These are phyloP conservation scores for Fusarium sarcochroum DNA, from an alignment of 2,329 filamentous ascomycete genomes.

Conservation along the genomic window DNA sequence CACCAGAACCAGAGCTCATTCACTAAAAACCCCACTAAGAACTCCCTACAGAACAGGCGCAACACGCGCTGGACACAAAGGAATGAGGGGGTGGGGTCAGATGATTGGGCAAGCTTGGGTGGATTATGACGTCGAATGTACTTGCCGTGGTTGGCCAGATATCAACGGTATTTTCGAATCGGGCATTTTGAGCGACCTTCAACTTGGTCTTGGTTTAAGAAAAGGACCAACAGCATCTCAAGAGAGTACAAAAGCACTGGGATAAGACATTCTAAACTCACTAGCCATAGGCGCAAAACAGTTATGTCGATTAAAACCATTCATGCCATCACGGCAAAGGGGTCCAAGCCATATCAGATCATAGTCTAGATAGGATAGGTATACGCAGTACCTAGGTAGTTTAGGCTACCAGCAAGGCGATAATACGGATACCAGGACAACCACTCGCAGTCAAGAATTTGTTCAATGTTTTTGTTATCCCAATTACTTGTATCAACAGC, in stretches of 20 bases:
- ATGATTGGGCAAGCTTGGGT: slow-evolving; percentile 35
- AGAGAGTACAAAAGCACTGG: not conserved
- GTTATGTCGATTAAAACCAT: too few species aligned
- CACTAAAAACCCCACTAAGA: slow-evolving; percentile 3
- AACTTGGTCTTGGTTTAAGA: not conserved
- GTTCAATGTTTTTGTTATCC: not conserved
- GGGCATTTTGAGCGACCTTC: not conserved
- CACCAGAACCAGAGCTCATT: not conserved
- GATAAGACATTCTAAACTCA: not conserved
- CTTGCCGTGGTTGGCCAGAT: slow-evolving; percentile 32
- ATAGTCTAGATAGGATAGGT: not conserved
- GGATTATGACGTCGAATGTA: slow-evolving; percentile 44
- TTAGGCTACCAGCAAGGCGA: not conserved
- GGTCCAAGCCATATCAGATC: not conserved
- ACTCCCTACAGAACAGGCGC: slow-evolving; percentile 10
- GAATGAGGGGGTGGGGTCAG: slow-evolving; percentile 44
- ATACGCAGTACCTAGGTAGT: too few species aligned
- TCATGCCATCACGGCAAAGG: not conserved
- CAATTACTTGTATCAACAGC: slow-evolving; percentile 8
- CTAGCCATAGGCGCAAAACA: not conserved
- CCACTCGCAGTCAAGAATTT: not conserved
- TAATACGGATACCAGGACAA: not conserved
- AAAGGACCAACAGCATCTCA: not conserved
- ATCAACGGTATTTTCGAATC: slow-evolving; percentile 16
- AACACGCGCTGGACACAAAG: slow-evolving; percentile 20